phyloP scores from a whole-genome alignment of 108 stramenopile genomes.

The Pseudonitzschia pungens region DNA sequence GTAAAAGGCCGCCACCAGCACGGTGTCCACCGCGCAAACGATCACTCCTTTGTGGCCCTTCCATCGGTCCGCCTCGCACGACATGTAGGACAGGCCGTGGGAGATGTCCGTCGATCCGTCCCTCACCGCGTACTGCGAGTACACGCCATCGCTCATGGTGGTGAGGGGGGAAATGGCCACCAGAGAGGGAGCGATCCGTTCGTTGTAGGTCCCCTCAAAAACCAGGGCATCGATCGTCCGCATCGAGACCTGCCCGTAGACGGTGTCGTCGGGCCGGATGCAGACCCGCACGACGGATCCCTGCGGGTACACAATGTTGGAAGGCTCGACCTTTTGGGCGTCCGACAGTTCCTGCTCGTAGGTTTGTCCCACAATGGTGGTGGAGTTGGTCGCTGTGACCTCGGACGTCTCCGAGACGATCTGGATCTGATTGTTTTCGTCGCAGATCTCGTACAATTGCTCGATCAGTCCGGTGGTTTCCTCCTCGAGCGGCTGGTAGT shows the following conservation, averaged over 20 bases:
- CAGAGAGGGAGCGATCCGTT: neutral
- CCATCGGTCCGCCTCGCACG: neutral
- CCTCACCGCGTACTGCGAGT: neutral
- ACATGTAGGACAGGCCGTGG: neutral
- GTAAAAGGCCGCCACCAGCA: slow-evolving; percentile 1
- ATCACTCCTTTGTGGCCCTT: neutral
- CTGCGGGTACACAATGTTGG: neutral
- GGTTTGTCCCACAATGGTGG: neutral
- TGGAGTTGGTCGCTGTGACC: neutral
- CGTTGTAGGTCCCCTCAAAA: neutral
- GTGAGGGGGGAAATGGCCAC: neutral
- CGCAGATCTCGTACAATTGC: neutral
- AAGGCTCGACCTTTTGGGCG: neutral
- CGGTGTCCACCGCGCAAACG: neutral
- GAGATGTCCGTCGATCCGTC: neutral
- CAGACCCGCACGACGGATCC: neutral
- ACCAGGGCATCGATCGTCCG: slow-evolving; percentile 5
- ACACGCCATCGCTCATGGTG: neutral
- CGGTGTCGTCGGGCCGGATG: slow-evolving; percentile 6
- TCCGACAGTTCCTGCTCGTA: slow-evolving; percentile 1
- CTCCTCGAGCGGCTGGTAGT: neutral
- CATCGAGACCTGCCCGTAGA: neutral
- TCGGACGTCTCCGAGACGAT: neutral
- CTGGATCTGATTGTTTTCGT: neutral
- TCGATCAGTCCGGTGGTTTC: slow-evolving; percentile 2